These are phyloP conservation scores for Fusarium setosum DNA, from an alignment of 2,329 filamentous ascomycete species.

Conservation along the genomic window DNA sequence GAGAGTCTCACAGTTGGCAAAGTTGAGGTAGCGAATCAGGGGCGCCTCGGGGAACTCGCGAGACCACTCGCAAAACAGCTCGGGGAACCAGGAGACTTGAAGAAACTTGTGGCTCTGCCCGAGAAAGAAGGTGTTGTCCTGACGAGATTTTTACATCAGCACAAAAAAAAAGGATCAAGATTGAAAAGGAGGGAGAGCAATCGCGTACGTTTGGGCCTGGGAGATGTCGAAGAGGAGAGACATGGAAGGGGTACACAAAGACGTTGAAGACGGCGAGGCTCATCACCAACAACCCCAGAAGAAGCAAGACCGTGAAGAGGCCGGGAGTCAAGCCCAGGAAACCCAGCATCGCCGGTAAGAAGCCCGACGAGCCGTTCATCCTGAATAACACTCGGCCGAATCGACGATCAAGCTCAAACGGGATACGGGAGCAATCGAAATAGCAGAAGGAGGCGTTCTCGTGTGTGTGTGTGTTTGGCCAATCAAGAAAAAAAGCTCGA, in stretches of 20 bases:
- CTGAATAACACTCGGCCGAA: neutral
- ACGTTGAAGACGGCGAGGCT: slow-evolving; percentile 29
- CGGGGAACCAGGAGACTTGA: slow-evolving; percentile 41
- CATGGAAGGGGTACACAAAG: slow-evolving; percentile 55
- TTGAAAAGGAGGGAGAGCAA: neutral
- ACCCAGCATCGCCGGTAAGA: neutral
- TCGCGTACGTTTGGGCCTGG: slow-evolving; percentile 56
- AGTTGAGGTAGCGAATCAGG: slow-evolving; percentile 44
- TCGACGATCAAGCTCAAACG: neutral
- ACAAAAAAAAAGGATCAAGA: neutral
- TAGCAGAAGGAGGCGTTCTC: neutral
- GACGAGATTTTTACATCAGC: slow-evolving; percentile 1
- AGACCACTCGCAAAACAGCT: slow-evolving; percentile 45
- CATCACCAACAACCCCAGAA: neutral
- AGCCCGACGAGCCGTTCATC: neutral
- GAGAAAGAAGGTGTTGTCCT: slow-evolving; percentile 53
- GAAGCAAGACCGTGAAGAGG: neutral
- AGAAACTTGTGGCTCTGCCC: slow-evolving; percentile 53
- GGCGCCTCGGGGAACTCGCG: slow-evolving; percentile 41
- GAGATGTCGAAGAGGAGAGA: slow-evolving; percentile 57
- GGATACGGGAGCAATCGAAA: slow-evolving; percentile 1
- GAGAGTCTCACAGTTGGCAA: slow-evolving; percentile 41
- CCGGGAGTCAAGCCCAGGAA: neutral
- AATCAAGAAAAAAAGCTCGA: neutral
- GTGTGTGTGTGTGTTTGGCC: neutral